These are phyloP conservation scores for Mariannaea sp. DNA, from an alignment of 2,329 filamentous ascomycete species.

Conservation along the genomic window DNA sequence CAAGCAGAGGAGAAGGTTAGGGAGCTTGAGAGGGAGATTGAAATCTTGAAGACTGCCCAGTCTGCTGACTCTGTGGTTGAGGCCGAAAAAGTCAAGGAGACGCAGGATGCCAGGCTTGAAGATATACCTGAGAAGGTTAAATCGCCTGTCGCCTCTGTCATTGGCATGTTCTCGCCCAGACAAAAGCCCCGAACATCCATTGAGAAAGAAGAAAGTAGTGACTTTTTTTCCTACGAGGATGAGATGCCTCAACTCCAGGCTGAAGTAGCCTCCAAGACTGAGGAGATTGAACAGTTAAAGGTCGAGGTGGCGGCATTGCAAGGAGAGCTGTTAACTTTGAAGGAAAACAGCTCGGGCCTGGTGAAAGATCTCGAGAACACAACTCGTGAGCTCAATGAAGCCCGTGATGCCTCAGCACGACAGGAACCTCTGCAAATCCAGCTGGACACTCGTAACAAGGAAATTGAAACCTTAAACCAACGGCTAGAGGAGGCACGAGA, in stretches of 20 bases:
- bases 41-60: constrained; percentile 49
- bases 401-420: constrained; percentile 46
- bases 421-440: constrained; percentile 55
- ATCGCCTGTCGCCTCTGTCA: constrained; percentile 53
- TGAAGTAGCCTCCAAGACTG: constrained; percentile 71
- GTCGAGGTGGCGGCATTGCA: constrained; percentile 70
- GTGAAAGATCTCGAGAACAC: constrained; percentile 70
- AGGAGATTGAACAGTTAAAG: constrained; percentile 73
- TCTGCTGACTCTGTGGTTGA: constrained; percentile 30
- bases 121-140: constrained; percentile 42
- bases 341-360: constrained; percentile 72
- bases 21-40: constrained; percentile 67
- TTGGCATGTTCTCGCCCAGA: constrained; percentile 56
- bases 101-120: constrained; percentile 40
- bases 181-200: constrained; percentile 45
- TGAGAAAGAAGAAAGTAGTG: constrained; percentile 56
- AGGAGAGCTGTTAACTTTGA: constrained; percentile 70
- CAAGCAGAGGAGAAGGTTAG: constrained; percentile 67
- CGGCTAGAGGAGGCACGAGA: constrained; percentile 50
- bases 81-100: constrained; percentile 36
- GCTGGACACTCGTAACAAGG: constrained; percentile 52
- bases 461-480: constrained; percentile 57
- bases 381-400: constrained; percentile 63
- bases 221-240: constrained; percentile 91
- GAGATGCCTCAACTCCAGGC: constrained; percentile 82